Base-by-base conservation (phyloP, 2,329 filamentous ascomycete species). In the Bipolaris gigantea region DNA sequence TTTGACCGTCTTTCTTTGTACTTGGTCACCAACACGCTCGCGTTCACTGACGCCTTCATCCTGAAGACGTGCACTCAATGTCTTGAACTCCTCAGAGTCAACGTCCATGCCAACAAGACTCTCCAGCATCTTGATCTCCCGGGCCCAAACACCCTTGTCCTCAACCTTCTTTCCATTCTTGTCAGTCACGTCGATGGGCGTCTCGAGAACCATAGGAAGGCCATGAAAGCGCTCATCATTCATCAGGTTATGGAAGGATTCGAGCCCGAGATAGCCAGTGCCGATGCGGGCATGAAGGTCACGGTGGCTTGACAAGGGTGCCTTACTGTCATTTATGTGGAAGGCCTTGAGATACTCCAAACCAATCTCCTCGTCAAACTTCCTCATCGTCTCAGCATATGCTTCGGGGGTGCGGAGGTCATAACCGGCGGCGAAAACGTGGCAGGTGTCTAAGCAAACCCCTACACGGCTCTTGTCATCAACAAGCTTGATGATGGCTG, bases 221-320 rank as follows among this genome's bases (percentile, higher is more conserved):
- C 85, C 85, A 62, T 89, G 83, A 55, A 97, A 89, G 1, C 85
- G 80, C 23, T 82, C 79, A 67, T 91, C 86, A 73, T 97, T 97
- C 80, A 97, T 88, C 55, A 99, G 78, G 69, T 87, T 90, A 76
- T 96, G 90, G 74, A 99, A 99, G 2, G 92, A 89, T 19, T 89
- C 84, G 15, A 99, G 81, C 0, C 94, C 94, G 0, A 99, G 81
- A 70, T 95, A 99, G 1, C 94, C 94, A 0, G 92, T 95, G 23
- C 94, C 94, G 59, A 99, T 97, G 71, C 97, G 97, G 61, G 93
- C 92, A 75, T 99, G 94, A 2, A 97, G 77, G 72, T 99, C 94
- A 36, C 92, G 85, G 61, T 91, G 85, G 33, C 90, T 94, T 38
- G 76, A 81, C 27, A 96, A 80, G 0, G 94, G 93, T 0, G 92